Evolutionary conservation across 352 stramenopile genomes (phyloP).

Genomic region (Phytopythium aichiense): DNA sequence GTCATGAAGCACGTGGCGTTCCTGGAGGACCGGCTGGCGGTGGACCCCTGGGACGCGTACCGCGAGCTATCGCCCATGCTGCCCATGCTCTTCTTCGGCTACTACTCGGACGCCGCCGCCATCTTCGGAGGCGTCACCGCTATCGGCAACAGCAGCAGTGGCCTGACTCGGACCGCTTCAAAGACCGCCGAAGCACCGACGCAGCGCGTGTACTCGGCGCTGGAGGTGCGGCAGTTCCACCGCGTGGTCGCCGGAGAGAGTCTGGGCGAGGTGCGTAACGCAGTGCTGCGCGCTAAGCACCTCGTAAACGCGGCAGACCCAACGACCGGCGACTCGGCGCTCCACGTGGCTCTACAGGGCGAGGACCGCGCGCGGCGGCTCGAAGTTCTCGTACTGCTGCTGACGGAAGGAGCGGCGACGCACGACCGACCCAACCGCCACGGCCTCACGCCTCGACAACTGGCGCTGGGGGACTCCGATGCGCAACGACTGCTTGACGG

Average conservation of each 20-base stretch:
- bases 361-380: slow-evolving; percentile 43
- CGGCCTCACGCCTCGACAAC: slow-evolving; percentile 43
- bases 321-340: slow-evolving; percentile 44
- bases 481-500: slow-evolving; percentile 25
- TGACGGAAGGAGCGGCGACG: slow-evolving; percentile 53
- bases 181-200: background rate
- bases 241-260: slow-evolving; percentile 36
- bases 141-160: background rate
- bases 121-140: slow-evolving; percentile 44
- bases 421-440: slow-evolving; percentile 44
- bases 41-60: slow-evolving; percentile 61
- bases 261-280: slow-evolving; percentile 49
- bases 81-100: slow-evolving; percentile 61
- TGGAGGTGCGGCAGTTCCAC: slow-evolving; percentile 45
- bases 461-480: slow-evolving; percentile 24
- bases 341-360: slow-evolving; percentile 49
- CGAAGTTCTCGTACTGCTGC: slow-evolving; percentile 38
- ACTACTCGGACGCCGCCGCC: slow-evolving; percentile 44
- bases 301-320: slow-evolving; percentile 55
- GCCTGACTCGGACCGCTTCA: background rate
- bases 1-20: slow-evolving; percentile 16
- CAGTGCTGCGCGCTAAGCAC: slow-evolving; percentile 40
- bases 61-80: slow-evolving; percentile 46
- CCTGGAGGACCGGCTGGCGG: slow-evolving; percentile 44
- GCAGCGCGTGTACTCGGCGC: slow-evolving; percentile 15